Conservation (phyloP, 495 filamentous ascomycete genomes). For the Penicillium dipodomyicola region DNA sequence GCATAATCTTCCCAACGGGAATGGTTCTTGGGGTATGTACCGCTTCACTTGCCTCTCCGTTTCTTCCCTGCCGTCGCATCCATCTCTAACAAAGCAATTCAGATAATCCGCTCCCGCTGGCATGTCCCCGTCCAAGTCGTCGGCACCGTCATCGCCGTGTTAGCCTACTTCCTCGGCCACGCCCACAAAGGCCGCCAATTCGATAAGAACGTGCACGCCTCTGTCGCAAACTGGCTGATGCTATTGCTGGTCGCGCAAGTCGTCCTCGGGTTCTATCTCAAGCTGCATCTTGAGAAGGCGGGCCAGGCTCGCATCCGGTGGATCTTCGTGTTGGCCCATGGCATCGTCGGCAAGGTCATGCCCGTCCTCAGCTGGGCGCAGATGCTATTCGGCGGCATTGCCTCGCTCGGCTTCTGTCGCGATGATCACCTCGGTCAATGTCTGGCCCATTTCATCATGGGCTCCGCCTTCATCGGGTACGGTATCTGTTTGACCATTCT, state of each 20-base stretch:
- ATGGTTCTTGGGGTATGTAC: conserved; percentile 87
- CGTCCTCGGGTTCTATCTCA: conserved; percentile 80
- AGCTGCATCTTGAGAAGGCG: conserved; percentile 80
- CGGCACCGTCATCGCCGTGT: conserved; percentile 68
- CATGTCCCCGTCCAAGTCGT: conserved; percentile 87
- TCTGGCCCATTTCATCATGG: conserved; percentile 98
- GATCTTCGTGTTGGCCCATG: conserved; percentile 69
- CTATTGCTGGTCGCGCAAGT: conserved; percentile 74
- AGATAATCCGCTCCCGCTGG: conserved; percentile 90
- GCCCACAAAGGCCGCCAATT: conserved; percentile 87
- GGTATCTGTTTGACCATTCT: conserved; percentile 84
- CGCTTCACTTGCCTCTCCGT: not conserved
- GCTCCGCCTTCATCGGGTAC: conserved; percentile 92
- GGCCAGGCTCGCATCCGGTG: conserved; percentile 75
- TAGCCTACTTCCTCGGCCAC: conserved; percentile 90
- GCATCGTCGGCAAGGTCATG: conserved; percentile 80
- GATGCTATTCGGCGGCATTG: conserved; percentile 96
- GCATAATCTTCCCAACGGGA: conserved; percentile 85
- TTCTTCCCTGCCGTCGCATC: not conserved
- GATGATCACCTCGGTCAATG: conserved; percentile 92
- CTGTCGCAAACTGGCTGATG: conserved; percentile 77
- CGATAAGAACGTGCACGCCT: conserved; percentile 75
- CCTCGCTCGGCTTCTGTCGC: conserved; percentile 88
- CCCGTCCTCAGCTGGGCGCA: conserved; percentile 88
- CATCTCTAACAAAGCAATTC: conserved; percentile 8